Base-by-base conservation (phyloP, 306 rosid species). In the Comarum palustre region DNA sequence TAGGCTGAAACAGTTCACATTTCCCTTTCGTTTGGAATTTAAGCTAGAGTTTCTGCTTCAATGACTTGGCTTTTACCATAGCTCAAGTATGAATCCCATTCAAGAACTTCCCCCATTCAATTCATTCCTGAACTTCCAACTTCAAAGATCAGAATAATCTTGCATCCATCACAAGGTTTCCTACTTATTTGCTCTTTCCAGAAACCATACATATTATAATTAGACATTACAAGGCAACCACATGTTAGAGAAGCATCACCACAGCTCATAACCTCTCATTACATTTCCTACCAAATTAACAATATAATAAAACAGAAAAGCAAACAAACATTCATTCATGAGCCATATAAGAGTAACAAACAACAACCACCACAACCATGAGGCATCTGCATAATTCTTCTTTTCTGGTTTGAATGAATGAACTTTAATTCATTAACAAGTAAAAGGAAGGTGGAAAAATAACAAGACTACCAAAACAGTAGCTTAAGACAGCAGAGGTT, bases 401-500 rank as follows among this genome's bases (percentile, higher is more conserved):
- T 61, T 8, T 31, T 60, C 17, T 29, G 67, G 24, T 9, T 61
- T 61, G 65, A 15, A 59, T 27, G 39, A 5, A 59, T 59, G 5
- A 15, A 60, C 12, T 15, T 60, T 31, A 60, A 60, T 60, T 60
- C 66, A 29, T 29, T 29, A 51, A 69, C 43, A n/a, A 50, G 50
- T 19, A 20, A 36, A 70, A 60, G 19, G 22, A 15, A 70, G 48
- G 7, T n/a, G 8, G 13, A 34, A 45, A 24, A 25, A 47, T 68
- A 17, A 52, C 7, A 25, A 32, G 47, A 62, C 65, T 25, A 58
- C 66, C 73, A 62, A 68, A 77, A 77, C 71, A 77, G 46, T 74
- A 4, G 67, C 55, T 77, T 64, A 74, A 74, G 80, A 78, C 85
- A 74, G 82, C 80, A 47, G 69, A 46, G 45, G 60, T 69, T 31